Evolutionary conservation across 2,329 filamentous ascomycete genomes (phyloP).

Genomic region (Madurella fahalii): DNA sequence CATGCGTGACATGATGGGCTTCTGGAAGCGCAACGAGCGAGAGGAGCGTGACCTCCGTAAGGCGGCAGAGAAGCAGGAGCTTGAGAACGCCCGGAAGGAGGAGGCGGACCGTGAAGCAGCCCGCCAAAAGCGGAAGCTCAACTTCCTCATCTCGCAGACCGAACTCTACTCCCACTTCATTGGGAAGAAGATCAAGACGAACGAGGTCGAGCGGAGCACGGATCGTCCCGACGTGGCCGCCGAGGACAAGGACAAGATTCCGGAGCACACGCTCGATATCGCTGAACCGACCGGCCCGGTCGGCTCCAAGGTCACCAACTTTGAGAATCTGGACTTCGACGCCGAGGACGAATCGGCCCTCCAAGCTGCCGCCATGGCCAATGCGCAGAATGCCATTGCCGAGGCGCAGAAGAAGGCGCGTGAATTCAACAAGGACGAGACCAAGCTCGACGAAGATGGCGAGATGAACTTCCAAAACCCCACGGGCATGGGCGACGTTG

Average conservation of each 20-base stretch:
- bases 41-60: constrained; percentile 94
- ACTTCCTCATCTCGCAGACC: constrained; percentile 98
- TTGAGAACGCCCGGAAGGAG: constrained; percentile 93
- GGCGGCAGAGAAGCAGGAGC: constrained; percentile 89
- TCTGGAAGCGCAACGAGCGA: constrained; percentile 98
- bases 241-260: constrained; percentile 42
- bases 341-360: constrained; percentile 84
- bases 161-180: constrained; percentile 99
- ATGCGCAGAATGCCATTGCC: constrained; percentile 92
- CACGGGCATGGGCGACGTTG: constrained; percentile 86
- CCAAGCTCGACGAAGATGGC: constrained; percentile 74
- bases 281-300: constrained; percentile 51
- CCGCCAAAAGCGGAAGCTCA: constrained; percentile 95
- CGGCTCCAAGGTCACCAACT: constrained; percentile 77
- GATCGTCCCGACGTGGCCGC: constrained; percentile 71
- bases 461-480: constrained; percentile 99
- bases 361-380: constrained; percentile 82
- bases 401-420: constrained; percentile 90
- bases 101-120: constrained; percentile 97
- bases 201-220: constrained; percentile 86
- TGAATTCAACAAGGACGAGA: constrained; percentile 76
- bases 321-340: constrained; percentile 93
- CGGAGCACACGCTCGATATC: constrained; percentile 45
- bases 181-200: constrained; percentile 97
- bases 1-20: constrained; percentile 99